Conservation (phyloP, 176 grass and related monocot genomes). For the Avena sativa region DNA sequence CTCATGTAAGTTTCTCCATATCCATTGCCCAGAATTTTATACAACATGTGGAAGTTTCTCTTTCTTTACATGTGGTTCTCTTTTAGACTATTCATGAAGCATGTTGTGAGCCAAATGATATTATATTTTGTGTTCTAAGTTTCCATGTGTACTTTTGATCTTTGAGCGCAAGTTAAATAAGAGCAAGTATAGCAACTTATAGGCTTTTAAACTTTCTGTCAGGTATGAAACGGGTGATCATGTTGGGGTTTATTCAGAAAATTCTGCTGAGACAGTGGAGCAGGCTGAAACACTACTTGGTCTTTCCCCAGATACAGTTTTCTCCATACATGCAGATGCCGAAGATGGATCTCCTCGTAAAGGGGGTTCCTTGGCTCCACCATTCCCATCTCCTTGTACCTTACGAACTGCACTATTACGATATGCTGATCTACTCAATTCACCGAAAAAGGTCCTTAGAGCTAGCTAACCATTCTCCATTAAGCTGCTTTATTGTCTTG, state of each 20-base stretch:
- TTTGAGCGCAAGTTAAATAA: background rate
- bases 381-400: slow-evolving; percentile 85
- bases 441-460: slow-evolving; percentile 75
- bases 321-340: slow-evolving; percentile 79
- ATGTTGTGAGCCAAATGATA: background rate
- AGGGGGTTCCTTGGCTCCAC: slow-evolving; percentile 75
- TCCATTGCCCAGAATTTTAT: background rate
- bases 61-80: background rate
- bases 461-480: slow-evolving; percentile 5
- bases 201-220: slow-evolving; percentile 35
- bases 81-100: background rate
- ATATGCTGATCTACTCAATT: slow-evolving; percentile 83
- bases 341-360: slow-evolving; percentile 77
- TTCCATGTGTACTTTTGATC: background rate
- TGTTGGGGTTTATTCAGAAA: slow-evolving; percentile 83
- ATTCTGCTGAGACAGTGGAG: slow-evolving; percentile 71
- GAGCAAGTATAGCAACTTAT: background rate
- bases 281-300: slow-evolving; percentile 67
- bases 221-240: slow-evolving; percentile 98
- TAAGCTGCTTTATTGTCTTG: slow-evolving; percentile 13
- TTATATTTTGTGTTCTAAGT: background rate
- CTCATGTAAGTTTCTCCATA: slow-evolving; percentile 66
- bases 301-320: slow-evolving; percentile 68
- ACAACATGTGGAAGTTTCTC: background rate
- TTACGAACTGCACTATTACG: slow-evolving; percentile 74